These are phyloP conservation scores for Xylaria longipes DNA, from an alignment of 495 filamentous ascomycete genomes.

Conservation along the genomic window DNA sequence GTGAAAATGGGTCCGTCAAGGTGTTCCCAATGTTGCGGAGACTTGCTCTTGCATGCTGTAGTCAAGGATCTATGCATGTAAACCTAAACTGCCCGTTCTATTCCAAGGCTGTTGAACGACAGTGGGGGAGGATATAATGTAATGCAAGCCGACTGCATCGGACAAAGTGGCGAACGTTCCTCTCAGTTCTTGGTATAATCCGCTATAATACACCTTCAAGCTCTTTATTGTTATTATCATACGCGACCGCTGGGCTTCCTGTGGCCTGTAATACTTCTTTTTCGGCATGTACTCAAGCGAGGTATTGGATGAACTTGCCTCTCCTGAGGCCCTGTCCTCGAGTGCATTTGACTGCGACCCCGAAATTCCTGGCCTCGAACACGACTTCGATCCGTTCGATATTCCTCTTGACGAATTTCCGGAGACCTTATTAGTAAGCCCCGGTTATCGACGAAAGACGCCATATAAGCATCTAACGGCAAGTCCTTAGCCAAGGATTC, in stretches of 20 bases:
- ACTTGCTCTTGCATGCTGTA: neutral
- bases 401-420: neutral
- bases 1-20: neutral
- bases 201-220: neutral
- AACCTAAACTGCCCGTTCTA: neutral
- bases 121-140: slow-evolving; percentile 4
- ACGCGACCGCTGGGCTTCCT: neutral
- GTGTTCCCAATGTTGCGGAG: slow-evolving; percentile 7
- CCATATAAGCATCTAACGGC: slow-evolving; percentile 23
- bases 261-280: neutral
- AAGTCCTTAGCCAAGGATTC: slow-evolving; percentile 43
- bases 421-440: neutral
- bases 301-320: neutral
- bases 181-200: neutral
- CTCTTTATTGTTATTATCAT: neutral
- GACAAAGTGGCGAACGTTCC: neutral
- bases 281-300: neutral
- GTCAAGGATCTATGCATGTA: neutral
- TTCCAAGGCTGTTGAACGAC: neutral
- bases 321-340: neutral
- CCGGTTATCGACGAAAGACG: neutral
- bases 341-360: neutral
- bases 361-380: neutral
- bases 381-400: neutral
- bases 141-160: neutral